phyloP scores from a whole-genome alignment of 169 alveolate species.

The Plasmodium knowlesi region DNA sequence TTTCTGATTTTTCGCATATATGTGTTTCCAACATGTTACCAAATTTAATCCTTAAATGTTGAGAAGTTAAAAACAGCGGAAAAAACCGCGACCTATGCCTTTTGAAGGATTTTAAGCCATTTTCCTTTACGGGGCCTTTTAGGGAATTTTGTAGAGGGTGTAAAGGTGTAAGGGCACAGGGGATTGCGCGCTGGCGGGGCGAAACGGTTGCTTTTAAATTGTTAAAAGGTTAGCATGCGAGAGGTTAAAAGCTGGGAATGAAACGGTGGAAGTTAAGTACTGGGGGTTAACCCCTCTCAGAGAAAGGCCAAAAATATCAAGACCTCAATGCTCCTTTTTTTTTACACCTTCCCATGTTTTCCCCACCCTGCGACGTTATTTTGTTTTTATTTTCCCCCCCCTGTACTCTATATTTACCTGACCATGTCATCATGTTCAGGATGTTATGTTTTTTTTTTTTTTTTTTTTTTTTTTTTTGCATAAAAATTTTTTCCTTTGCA shows the following conservation, averaged over 20 bases:
- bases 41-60: not conserved
- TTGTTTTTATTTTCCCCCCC: not conserved
- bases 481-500: not conserved
- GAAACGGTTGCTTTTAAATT: not conserved
- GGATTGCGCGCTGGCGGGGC: not conserved
- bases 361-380: not conserved
- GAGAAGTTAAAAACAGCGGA: not conserved
- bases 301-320: not conserved
- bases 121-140: not conserved
- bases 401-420: constrained; percentile 9
- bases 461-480: constrained; percentile 7
- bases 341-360: constrained; percentile 36
- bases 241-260: not conserved
- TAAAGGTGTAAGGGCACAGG: not conserved
- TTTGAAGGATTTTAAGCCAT: not conserved
- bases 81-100: not conserved
- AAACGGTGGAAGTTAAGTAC: not conserved
- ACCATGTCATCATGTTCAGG: constrained; percentile 9
- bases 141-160: not conserved
- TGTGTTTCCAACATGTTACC: not conserved
- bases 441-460: constrained; percentile 8
- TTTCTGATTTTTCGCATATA: not conserved
- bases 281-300: not conserved
- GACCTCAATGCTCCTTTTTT: not conserved
- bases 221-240: not conserved